Conservation (phyloP, 2,329 filamentous ascomycete genomes). For the Trichoderma cornu-damae region DNA sequence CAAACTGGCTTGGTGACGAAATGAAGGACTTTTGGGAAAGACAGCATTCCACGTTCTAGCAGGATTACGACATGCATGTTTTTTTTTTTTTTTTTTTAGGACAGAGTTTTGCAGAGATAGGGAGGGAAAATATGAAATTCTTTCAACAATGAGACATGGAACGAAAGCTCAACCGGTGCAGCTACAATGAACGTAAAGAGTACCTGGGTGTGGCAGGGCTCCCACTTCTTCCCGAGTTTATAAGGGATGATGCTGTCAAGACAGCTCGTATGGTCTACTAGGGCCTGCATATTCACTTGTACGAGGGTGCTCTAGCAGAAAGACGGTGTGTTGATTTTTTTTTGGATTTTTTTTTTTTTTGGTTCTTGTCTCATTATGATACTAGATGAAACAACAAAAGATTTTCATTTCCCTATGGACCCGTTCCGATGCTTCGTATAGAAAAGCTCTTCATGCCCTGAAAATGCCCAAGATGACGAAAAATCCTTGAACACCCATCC, state of each 20-base stretch:
- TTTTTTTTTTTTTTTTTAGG: conserved; percentile 4
- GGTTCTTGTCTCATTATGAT: conserved; percentile 19
- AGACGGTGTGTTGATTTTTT: conserved; percentile 15
- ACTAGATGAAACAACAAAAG: conserved; percentile 25
- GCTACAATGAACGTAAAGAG: background rate
- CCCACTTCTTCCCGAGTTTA: background rate
- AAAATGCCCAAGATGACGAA: conserved; percentile 32
- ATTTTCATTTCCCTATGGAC: conserved; percentile 37
- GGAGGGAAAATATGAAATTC: background rate
- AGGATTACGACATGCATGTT: conserved; percentile 18
- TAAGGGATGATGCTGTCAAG: background rate
- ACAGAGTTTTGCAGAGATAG: conserved; percentile 12
- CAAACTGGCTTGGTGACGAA: conserved; percentile 12
- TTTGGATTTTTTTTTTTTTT: no score
- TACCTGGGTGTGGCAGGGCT: background rate
- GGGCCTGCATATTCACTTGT: background rate
- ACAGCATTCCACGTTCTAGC: conserved; percentile 11
- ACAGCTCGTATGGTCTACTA: background rate
- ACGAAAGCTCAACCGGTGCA: background rate
- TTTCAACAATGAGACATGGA: background rate
- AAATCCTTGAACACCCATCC: conserved; percentile 38
- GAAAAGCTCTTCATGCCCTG: conserved; percentile 35
- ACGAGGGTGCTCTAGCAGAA: background rate
- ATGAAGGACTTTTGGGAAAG: conserved; percentile 12
- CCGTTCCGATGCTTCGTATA: conserved; percentile 35